Conservation (phyloP, 352 stramenopile species). For the Globisporangium abappressorium region DNA sequence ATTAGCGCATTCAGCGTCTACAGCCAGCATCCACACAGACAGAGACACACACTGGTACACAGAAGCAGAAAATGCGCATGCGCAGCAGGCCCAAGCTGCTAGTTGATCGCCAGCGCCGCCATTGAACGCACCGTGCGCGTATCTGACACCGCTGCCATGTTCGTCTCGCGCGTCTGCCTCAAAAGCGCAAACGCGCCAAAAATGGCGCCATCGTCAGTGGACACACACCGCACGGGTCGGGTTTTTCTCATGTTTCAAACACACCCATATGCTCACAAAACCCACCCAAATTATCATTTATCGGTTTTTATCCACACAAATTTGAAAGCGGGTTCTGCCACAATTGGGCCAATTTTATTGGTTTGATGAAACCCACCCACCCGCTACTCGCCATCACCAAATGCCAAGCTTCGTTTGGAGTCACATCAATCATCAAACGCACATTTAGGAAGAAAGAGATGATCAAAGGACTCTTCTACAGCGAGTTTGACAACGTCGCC, state of each 20-base stretch:
- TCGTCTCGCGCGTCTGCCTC: constrained; percentile 2
- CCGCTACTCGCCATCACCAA: background rate
- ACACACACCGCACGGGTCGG: background rate
- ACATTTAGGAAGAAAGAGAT: constrained; percentile 23
- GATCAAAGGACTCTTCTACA: constrained; percentile 89
- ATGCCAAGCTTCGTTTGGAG: background rate
- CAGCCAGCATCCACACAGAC: background rate
- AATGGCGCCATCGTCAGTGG: background rate
- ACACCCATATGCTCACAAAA: background rate
- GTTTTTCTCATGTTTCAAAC: background rate
- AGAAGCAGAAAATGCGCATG: background rate
- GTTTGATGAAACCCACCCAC: background rate
- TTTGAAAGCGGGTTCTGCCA: background rate
- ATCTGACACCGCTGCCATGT: constrained; percentile 20
- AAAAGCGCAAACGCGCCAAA: constrained; percentile 7
- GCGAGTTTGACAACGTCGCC: constrained; percentile 90
- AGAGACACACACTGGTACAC: background rate
- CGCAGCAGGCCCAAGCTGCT: background rate
- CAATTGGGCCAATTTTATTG: too few relatives aligned
- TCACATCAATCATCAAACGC: background rate
- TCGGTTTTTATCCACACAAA: background rate
- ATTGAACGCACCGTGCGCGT: constrained; percentile 25
- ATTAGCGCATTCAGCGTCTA: background rate
- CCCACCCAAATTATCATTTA: background rate
- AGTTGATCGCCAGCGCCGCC: background rate